Conservation (phyloP, 129 eudicot genomes). For the Chrysanthemum seticuspe region DNA sequence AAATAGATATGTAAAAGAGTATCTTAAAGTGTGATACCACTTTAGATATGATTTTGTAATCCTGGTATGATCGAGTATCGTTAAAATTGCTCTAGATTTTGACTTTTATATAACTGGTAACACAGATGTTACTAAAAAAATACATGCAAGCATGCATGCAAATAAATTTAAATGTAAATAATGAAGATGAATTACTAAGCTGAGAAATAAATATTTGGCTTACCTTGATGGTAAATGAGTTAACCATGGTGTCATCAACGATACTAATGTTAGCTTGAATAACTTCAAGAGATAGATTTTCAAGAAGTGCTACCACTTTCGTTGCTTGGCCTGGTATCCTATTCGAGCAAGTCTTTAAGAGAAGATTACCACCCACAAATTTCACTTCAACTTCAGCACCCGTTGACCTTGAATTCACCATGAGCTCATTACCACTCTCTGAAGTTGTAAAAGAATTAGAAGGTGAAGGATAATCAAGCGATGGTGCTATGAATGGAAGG, state of each 20-base stretch:
- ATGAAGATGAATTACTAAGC: background rate
- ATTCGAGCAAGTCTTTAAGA: constrained; percentile 61
- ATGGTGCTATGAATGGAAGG: constrained; percentile 23
- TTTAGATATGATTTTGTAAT: background rate
- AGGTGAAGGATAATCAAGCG: constrained; percentile 31
- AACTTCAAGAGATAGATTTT: constrained; percentile 77
- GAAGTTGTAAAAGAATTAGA: constrained; percentile 37
- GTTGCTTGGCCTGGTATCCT: constrained; percentile 65
- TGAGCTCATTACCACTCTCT: constrained; percentile 53
- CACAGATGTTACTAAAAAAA: background rate
- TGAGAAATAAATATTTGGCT: background rate
- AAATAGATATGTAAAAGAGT: no score
- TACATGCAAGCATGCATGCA: constrained; percentile 24
- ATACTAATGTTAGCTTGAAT: constrained; percentile 59
- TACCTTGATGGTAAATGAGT: constrained; percentile 91
- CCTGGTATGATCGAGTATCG: background rate
- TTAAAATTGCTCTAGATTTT: no score
- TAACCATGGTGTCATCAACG: constrained; percentile 65
- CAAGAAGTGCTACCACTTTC: constrained; percentile 54
- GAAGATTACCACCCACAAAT: constrained; percentile 64
- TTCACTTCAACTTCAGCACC: constrained; percentile 91
- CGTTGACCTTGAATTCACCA: constrained; percentile 65
- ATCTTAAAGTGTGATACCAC: no score
- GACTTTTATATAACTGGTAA: background rate
- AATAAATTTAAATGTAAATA: background rate